phyloP scores from a whole-genome alignment of 2,329 filamentous ascomycete genomes.

The Teratosphaeria viscida region DNA sequence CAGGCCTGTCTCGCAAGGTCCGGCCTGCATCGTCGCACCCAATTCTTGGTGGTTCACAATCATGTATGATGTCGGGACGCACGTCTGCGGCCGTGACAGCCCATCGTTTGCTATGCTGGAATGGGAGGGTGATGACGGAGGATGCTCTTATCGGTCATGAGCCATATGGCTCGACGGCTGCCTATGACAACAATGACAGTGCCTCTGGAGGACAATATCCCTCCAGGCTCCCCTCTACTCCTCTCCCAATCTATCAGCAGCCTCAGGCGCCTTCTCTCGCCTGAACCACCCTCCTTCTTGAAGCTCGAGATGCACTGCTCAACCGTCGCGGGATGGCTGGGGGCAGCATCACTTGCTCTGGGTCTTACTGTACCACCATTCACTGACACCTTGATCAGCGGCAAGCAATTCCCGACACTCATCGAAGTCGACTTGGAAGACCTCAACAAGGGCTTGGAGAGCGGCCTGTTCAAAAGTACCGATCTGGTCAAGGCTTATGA shows the following conservation, averaged over 20 bases:
- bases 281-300: background rate
- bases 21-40: background rate
- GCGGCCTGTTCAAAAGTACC: constrained; percentile 45
- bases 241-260: background rate
- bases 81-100: background rate
- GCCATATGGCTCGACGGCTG: background rate
- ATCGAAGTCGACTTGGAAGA: constrained; percentile 44
- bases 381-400: constrained; percentile 8
- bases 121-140: background rate
- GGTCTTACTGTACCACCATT: constrained; percentile 8
- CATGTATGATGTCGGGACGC: background rate
- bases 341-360: constrained; percentile 4
- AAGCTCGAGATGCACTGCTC: background rate
- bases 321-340: constrained; percentile 2
- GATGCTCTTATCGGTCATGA: background rate
- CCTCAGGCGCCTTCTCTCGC: background rate
- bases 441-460: constrained; percentile 38
- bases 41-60: background rate
- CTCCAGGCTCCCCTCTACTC: background rate
- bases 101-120: background rate
- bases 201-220: too few relatives aligned
- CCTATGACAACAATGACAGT: too few relatives aligned
- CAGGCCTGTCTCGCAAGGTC: background rate
- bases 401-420: constrained; percentile 28
- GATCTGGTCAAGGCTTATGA: constrained; percentile 48